A percentile compares a stretch with the other conserved stretches of the same genome.
Evolutionary conservation across 352 stramenopile genomes (phyloP).

Genomic region (Phytophthora tentaculata): DNA sequence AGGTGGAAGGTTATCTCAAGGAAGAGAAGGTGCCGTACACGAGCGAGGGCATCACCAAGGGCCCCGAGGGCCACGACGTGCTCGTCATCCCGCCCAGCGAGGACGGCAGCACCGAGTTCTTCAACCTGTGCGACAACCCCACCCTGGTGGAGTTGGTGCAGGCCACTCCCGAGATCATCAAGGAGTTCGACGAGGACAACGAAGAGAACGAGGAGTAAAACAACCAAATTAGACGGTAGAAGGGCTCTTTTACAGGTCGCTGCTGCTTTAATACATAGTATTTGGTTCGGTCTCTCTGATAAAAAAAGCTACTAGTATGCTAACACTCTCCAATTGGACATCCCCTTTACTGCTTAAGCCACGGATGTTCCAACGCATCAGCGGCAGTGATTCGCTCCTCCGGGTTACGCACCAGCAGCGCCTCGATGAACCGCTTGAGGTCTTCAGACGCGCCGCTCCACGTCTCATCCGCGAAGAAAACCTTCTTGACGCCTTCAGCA

Average conservation of each 20-base stretch:
- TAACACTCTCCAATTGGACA: conserved; percentile 22
- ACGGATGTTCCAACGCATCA: conserved; percentile 77
- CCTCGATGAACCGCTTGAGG: conserved; percentile 75
- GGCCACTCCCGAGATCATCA: conserved; percentile 75
- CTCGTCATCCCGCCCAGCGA: conserved; percentile 73
- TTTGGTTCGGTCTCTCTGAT: conserved; percentile 36
- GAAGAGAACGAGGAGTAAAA: conserved; percentile 15
- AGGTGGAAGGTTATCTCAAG: conserved; percentile 73
- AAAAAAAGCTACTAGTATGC: conserved; percentile 34
- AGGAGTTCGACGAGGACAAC: conserved; percentile 69
- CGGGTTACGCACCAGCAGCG: conserved; percentile 76
- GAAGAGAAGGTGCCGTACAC: conserved; percentile 64
- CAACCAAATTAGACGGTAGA: neutral
- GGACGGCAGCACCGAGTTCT: conserved; percentile 75
- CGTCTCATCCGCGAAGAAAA: conserved; percentile 78
- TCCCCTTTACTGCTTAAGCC: conserved; percentile 52
- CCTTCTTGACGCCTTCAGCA: conserved; percentile 65
- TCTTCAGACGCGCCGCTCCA: conserved; percentile 67
- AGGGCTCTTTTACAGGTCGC: conserved; percentile 12
- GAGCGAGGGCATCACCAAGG: conserved; percentile 63
- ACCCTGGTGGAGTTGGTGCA: conserved; percentile 87
- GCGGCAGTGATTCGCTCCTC: conserved; percentile 74
- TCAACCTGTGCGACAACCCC: conserved; percentile 85
- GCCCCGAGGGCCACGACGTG: conserved; percentile 69
- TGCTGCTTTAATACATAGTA: conserved; percentile 47